Conservation (phyloP, 169 alveolate genomes). For the Eimeria praecox region DNA sequence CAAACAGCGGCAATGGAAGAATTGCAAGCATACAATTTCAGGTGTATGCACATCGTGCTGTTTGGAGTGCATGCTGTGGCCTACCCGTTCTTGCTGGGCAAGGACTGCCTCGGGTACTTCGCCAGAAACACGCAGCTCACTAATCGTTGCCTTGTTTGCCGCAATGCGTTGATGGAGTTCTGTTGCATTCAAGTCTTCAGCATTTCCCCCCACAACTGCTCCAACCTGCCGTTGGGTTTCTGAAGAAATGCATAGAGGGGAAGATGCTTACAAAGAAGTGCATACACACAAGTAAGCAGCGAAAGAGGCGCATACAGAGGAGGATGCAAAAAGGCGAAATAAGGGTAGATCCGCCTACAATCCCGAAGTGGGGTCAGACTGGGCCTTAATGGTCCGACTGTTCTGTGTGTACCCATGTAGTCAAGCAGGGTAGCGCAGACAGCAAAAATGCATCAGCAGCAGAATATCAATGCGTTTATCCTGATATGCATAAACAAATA, state of each 20-base stretch:
- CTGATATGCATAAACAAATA: too few relatives aligned
- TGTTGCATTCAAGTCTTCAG: neutral
- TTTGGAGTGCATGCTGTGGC: neutral
- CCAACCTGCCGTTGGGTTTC: neutral
- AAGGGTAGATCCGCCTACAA: too few relatives aligned
- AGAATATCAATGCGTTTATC: too few relatives aligned
- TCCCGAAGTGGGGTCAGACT: too few relatives aligned
- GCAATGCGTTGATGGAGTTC: neutral
- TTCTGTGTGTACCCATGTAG: too few relatives aligned
- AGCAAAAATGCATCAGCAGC: too few relatives aligned
- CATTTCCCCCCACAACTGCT: neutral
- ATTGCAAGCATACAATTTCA: neutral
- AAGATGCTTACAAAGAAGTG: neutral
- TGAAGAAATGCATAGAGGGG: neutral
- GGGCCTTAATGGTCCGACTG: too few relatives aligned
- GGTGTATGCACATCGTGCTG: neutral
- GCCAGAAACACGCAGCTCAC: neutral
- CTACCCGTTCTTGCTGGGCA: conserved; percentile 30
- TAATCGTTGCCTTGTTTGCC: neutral
- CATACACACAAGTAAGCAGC: neutral
- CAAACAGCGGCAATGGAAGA: neutral
- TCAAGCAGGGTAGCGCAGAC: too few relatives aligned
- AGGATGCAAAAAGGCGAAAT: too few relatives aligned
- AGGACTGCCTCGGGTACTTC: conserved; percentile 2
- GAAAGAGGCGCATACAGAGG: neutral